Base-by-base conservation (phyloP, 192 early-diverging fungal genomes). In the Rhizophagus clarus region DNA sequence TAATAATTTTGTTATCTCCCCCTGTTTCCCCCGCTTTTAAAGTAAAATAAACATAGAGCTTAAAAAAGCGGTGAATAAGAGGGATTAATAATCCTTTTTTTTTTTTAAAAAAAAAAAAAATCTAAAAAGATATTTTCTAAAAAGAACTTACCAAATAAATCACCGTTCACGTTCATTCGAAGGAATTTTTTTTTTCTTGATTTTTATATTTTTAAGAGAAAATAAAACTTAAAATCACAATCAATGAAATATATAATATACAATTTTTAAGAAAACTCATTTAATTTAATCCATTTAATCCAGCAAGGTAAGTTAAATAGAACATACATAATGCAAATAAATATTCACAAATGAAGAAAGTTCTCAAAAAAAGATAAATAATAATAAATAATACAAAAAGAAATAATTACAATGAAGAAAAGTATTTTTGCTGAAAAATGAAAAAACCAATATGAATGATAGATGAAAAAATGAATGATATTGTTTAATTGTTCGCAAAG, bases 31-130 rank as follows among this genome's bases (percentile, higher is more conserved):
- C 68, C 68, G 68, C 34, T 70, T 70, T 70, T 10, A 70, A 42
- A 70, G 34, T 70, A 22, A 40, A 37, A n/a, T 31, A 69, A 42
- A 37, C 8, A 20, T 5, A 56, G 17, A 37, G 32, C 15, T 34
- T 42, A 22, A n/a, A 22, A 69, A 69, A 70, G 34, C 68, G 68
- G 37, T 70, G 68, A 70, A 70, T 70, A 70, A 70, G 68, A 70
- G 68, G 32, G 68, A 70, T n/a, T 70, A 8, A 32, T 56, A 4
- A 20, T 56, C 1, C 14, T 56, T 56, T 17, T 2, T 20, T 20
- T 20, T 5, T 56, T 56, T 14, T 51, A 14, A 51, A 51, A 51
- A 51, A 51, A 51, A 56, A 56, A 4, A 5, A 15, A 56, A 20
- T 17, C 20, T 4, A 56, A 56, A 20, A 3, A 4, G 20, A 56